Evolutionary conservation across 2,329 filamentous ascomycete genomes (phyloP).

Genomic region (Phaeosphaeriaceae sp.): DNA sequence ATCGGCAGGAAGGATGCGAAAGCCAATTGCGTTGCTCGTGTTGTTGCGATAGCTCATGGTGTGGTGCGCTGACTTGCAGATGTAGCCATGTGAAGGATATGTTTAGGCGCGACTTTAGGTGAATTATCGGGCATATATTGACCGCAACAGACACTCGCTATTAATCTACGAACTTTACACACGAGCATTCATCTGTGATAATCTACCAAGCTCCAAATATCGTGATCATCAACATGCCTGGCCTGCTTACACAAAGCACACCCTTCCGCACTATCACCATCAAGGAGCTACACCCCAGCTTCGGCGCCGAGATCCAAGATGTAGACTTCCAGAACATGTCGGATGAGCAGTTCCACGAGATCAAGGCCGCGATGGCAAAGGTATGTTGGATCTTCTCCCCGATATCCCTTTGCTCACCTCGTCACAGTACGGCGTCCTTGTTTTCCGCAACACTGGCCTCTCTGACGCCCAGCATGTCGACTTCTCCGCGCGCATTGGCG

Average conservation of each 20-base stretch:
- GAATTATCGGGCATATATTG: background rate
- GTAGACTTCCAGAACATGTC: constrained; percentile 5
- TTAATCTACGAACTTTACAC: background rate
- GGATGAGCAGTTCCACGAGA: constrained; percentile 1
- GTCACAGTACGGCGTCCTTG: constrained; percentile 57
- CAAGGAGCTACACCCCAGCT: constrained; percentile 44
- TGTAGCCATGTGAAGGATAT: background rate
- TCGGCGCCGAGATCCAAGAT: constrained; percentile 46
- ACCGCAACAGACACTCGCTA: background rate
- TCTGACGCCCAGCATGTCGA: constrained; percentile 59
- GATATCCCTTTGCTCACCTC: background rate
- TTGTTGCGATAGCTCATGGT: background rate
- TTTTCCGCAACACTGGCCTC: constrained; percentile 60
- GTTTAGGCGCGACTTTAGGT: background rate
- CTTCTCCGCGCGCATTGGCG: constrained; percentile 53
- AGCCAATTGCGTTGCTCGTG: background rate
- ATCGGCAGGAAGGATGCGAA: background rate
- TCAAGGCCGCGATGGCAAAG: constrained; percentile 8
- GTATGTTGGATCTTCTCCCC: background rate
- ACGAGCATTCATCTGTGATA: no score
- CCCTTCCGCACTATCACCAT: constrained; percentile 31
- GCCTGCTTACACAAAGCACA: background rate
- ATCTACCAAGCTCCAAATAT: no score
- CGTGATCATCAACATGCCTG: constrained; percentile 1
- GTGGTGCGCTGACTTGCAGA: background rate